Base-by-base conservation (phyloP, 371 early-diverging fungal genomes). In the Haplosporangium sp. region DNA sequence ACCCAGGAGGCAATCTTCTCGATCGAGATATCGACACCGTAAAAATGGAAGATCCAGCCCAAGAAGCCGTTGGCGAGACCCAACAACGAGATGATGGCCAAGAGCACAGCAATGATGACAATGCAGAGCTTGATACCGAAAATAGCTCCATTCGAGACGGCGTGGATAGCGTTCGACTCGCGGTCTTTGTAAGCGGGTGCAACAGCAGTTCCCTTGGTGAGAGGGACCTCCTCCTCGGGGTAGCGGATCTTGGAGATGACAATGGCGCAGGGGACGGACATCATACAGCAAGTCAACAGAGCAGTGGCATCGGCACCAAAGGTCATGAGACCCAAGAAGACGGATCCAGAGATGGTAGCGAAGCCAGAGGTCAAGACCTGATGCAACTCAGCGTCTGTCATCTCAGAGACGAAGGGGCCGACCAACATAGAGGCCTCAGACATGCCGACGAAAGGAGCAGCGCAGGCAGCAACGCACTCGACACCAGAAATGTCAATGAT, bases 331-430 rank as follows among this genome's bases (percentile, higher is more conserved):
- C 88, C 93, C 63, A 91, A 86, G 41, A 96, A 81, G n/a, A 93
- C 93, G n/a, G 95, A 94, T n/a, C 97, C 97, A 23, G 95, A 89
- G 67, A 94, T 90, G 60, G 96, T 96, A 21, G 95, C 91, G 83
- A 96, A 96, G 43, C 95, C 96, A 54, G 95, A 94, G n/a, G 92
- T 89, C 94, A 96, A 92, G 85, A 91, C 88, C 57, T 95, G 89
- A 81, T 96, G 96, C 67, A 96, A 74, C 83, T 96, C 97, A 2
- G 95, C 89, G 7, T 74, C 82, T 23, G 97, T 96, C 94, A 95
- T 91, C 75, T 89, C 90, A 42, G 91, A 89, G 36, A 96, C 81
- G 74, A 93, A 95, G 50, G 95, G 95, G 45, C 87, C 86, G 59
- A 96, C 93, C 52, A 96, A 80, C 64, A 96, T 83, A 6, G 93